Evolutionary conservation across 306 rosid species (phyloP), one percentile per base, ranked within the genome.

Genomic region (Spatholobus suberectus): DNA sequence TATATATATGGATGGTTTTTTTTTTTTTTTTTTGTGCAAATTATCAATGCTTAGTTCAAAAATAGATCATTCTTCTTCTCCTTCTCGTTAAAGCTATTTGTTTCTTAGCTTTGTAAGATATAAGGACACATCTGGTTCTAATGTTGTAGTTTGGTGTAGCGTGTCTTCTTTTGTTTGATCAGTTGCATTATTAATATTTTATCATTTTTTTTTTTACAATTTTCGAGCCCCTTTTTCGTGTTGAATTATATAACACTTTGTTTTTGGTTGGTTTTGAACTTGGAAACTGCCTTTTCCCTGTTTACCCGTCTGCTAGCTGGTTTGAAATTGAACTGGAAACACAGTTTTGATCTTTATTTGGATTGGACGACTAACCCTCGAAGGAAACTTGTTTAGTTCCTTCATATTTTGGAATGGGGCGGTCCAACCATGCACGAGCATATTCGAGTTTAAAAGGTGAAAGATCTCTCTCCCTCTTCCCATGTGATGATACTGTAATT

Each of bases 401-500:
- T 80, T 57, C 83, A 44, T 73, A 74, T 85, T 77, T 67, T 11
- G 80, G 66, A 84, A 73, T 77, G 81, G 86, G 86, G 26, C 61
- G 15, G 15, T 85, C 86, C 88, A 69, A 85, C 91, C 89, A 76
- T 90, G 89, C 86, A 86, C 43, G 49, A 86, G 73, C 73, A 85
- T 47, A 69, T 86, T 78, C 82, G 77, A 84, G 88, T 87, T 77
- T 80, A 65, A 82, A 85, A 82, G 81, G 85, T 78, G 88, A 73
- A 84, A 78, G 65, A 78, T 57, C 59, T 78, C 80, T 71, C 82
- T 55, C 66, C 10, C 74, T 51, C 55, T 58, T 46, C 62, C 81
- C 79, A 73, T 82, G 78, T 82, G 81, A 78, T 37, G 69, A 61
- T 40, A 73, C 76, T 75, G 74, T n/a, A 74, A 65, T 75, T 79